Base-by-base conservation (phyloP, 2,329 filamentous ascomycete genomes). In the Xylaria digitata region DNA sequence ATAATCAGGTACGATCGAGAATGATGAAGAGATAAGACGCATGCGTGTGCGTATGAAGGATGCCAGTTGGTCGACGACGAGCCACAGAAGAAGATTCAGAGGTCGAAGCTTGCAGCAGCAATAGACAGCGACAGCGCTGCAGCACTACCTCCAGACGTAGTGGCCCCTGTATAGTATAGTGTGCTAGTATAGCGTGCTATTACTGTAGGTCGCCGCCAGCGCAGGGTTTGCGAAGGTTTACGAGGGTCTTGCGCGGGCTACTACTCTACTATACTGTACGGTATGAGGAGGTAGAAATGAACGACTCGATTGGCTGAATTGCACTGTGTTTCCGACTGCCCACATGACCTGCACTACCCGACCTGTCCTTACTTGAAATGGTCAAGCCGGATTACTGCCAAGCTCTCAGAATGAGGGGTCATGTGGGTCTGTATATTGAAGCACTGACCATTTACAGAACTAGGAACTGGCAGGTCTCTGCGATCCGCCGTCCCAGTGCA, bases 351-450 rank as follows among this genome's bases (percentile, higher is more conserved):
- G 55, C 59, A 59, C 54, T 48, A 58, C 67, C 61, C 59, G 59
- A 40, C 40, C 21, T 13, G 43, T 6, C 21, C 58, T 64, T 61
- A 45, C 66, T 23, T 3, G 4, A 59, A 61, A 19, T 1, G 21
- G 64, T 40, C 49, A 66, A 65, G 63, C 61, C 53, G 53, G 15
- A 2, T 37, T 42, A n/a, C 49, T n/a, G 66, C 66, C 69, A 65
- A 69, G 64, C 50, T 49, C 43, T 26, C 30, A 54, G 42, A 61
- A 63, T 69, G 69, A 71, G 69, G 69, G 69, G 69, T 71, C 67
- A 30, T 6, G 45, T 32, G 50, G 63, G 57, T 53, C 59, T n/a
- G 6, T 5, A 7, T 21, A 34, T 53, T 53, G 21, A 30, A 13
- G 60, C 23, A 60, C 40, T 56, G 65, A 6, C 55, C 60, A 65